Evolutionary conservation across 345 rosid species (phyloP), one percentile per base, ranked within the genome.

Genomic region (Hibiscus mutabilis): DNA sequence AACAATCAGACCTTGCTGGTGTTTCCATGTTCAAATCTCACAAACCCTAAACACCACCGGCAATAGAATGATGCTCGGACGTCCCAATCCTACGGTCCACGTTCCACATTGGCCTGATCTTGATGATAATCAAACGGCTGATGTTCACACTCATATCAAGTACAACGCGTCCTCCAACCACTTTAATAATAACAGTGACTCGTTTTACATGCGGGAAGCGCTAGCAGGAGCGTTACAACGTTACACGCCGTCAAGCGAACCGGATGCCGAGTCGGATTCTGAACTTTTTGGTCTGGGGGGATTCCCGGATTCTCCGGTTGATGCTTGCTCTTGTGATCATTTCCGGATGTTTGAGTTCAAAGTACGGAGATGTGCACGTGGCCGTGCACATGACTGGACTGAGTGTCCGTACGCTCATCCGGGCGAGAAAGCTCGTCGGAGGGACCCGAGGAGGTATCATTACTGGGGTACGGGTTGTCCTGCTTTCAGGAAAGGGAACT

Each of bases 321-420:
- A 91, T 53, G 89, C 93, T 3, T 88, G 81, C 49, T 84, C 98
- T 0, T 92, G 91, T 33, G 98, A 93, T 72, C 93, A 91, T 27
- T 93, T 93, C 77, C 81, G 98, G 73, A 93, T 93, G 94, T 93
- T 73, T 73, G 96, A 91, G 84, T 93, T 93, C 84, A 93, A 93
- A 79, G 88, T 93, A 16, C 70, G 96, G 68, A 81, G 88, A 60
- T 93, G n/a, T n/a, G n/a, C n/a, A n/a, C n/a, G n/a, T n/a, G n/a
- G n/a, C n/a, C n/a, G n/a, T n/a, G n/a, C n/a, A n/a, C n/a, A n/a
- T n/a, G n/a, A n/a, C n/a, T n/a, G n/a, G n/a, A n/a, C n/a, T n/a
- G n/a, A n/a, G n/a, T n/a, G n/a, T n/a, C n/a, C n/a, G n/a, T n/a
- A n/a, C n/a, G n/a, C n/a, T n/a, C n/a, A n/a, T n/a, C n/a, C n/a